Evolutionary conservation across 2,329 filamentous ascomycete genomes (phyloP), one percentile per base, ranked within the genome.

Genomic region (Colletotrichum paranaense): DNA sequence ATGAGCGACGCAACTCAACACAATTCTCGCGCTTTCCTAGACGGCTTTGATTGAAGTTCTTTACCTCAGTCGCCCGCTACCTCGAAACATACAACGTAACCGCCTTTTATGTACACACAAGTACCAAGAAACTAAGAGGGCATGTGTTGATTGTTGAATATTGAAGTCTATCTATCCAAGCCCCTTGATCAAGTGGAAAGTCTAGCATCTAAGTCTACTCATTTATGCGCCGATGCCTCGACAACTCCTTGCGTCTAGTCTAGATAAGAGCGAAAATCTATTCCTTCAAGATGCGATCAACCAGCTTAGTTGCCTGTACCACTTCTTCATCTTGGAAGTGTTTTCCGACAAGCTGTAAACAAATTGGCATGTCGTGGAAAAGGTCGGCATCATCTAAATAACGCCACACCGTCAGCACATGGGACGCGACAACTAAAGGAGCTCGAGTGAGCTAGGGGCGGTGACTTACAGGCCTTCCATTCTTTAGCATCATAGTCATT

Each of bases 291-390:
- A 63, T 46, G 24, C 7, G 56, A 22, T 67, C 68, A 26, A 70
- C n/a, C n/a, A 70, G 12, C 4, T 8, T 46, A 24, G 68, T 35
- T 32, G 32, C 68, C 9, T 60, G 68, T 77, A 73, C 19, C 30
- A 73, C 35, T 28, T 67, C 62, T 19, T 73, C 71, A 2, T 73
- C 71, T n/a, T 70, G 46, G n/a, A 71, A 72, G 24, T 59, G 71
- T 22, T 67, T 70, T 4, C 71, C 71, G 2, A 60, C 57, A 11
- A 73, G 16, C 30, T 73, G 71, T 28, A 73, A 28, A 26, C 67
- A 64, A 7, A 71, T 16, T 0, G 67, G 49, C 14, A 57, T 52
- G 11, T 52, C 67, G 9, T 71, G 56, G 9, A 73, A 71, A 22
- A 53, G 16, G 8, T 72, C 62, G 6, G 71, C 4, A 16, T 73